phyloP scores from a whole-genome alignment of 495 filamentous ascomycete species.

The Daldinia childiae region DNA sequence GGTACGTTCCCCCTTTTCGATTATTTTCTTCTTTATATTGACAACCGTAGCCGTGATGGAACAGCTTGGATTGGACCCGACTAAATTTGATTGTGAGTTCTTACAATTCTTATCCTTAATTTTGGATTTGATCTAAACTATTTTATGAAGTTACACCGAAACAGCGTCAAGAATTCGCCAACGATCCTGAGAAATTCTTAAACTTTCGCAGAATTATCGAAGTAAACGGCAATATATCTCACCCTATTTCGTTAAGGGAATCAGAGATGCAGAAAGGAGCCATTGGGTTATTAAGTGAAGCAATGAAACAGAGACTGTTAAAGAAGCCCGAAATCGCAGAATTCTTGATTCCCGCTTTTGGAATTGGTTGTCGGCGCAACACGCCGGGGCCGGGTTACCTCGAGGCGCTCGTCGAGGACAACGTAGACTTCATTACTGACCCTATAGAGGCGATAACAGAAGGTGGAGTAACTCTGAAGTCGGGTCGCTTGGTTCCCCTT shows the following conservation, averaged over 20 bases:
- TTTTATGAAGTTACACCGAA: slow-evolving; percentile 46
- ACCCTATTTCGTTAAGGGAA: slow-evolving; percentile 49
- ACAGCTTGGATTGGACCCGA: slow-evolving; percentile 51
- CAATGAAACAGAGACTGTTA: slow-evolving; percentile 50
- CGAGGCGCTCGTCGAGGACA: slow-evolving; percentile 68
- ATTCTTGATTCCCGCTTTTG: slow-evolving; percentile 65
- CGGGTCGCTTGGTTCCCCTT: slow-evolving; percentile 53
- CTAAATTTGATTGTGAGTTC: slow-evolving; percentile 48
- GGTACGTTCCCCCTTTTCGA: slow-evolving; percentile 37
- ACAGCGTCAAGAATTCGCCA: slow-evolving; percentile 46
- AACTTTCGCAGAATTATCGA: slow-evolving; percentile 56
- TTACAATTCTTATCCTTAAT: not conserved
- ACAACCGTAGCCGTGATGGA: slow-evolving; percentile 46
- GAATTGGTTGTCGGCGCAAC: slow-evolving; percentile 73
- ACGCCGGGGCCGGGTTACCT: slow-evolving; percentile 79
- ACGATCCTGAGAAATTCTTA: slow-evolving; percentile 46
- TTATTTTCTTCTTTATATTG: not conserved
- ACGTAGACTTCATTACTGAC: slow-evolving; percentile 67
- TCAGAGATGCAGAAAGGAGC: slow-evolving; percentile 45
- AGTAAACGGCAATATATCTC: slow-evolving; percentile 48
- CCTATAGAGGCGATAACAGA: slow-evolving; percentile 63
- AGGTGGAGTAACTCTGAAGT: slow-evolving; percentile 59
- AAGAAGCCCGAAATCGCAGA: slow-evolving; percentile 50
- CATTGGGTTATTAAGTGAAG: slow-evolving; percentile 35
- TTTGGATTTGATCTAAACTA: not conserved